phyloP scores from a whole-genome alignment of 768 basidiomycete species.

The Royoungia palumana region DNA sequence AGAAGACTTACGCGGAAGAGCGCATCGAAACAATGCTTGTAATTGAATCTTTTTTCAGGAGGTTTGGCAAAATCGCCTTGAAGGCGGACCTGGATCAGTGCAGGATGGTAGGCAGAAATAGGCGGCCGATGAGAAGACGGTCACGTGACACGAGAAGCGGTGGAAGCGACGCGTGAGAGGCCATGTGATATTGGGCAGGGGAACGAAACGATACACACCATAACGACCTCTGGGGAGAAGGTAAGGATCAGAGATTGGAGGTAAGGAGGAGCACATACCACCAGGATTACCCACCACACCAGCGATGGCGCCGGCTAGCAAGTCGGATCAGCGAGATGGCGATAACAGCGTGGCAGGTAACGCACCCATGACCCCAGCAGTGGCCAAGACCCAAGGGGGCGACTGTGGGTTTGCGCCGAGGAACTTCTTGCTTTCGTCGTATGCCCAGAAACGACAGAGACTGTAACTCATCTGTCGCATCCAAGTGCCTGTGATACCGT shows the following conservation, averaged over 20 bases:
- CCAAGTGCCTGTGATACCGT: conserved; percentile 87
- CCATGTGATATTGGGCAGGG: conserved; percentile 14
- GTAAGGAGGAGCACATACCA: conserved; percentile 37
- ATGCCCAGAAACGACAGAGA: conserved; percentile 89
- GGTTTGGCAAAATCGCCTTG: conserved; percentile 91
- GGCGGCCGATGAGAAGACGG: not conserved
- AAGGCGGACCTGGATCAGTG: conserved; percentile 58
- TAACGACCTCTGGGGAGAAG: conserved; percentile 61
- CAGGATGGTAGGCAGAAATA: not conserved
- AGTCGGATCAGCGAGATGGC: not conserved
- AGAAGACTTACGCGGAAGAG: conserved; percentile 69
- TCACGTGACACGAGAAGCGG: conserved; percentile 16
- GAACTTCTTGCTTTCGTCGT: conserved; percentile 86
- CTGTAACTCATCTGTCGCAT: conserved; percentile 92
- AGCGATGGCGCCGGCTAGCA: conserved; percentile 75
- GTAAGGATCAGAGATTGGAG: not conserved
- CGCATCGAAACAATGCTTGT: conserved; percentile 87
- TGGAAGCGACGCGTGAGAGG: conserved; percentile 4
- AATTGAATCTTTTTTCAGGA: conserved; percentile 84
- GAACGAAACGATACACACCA: conserved; percentile 38
- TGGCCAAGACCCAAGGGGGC: conserved; percentile 76
- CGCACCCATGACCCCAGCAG: conserved; percentile 85
- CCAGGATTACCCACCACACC: conserved; percentile 88
- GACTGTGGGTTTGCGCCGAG: conserved; percentile 64
- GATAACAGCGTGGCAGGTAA: conserved; percentile 8